phyloP scores from a whole-genome alignment of 345 rosid species.

The Microcos paniculata region DNA sequence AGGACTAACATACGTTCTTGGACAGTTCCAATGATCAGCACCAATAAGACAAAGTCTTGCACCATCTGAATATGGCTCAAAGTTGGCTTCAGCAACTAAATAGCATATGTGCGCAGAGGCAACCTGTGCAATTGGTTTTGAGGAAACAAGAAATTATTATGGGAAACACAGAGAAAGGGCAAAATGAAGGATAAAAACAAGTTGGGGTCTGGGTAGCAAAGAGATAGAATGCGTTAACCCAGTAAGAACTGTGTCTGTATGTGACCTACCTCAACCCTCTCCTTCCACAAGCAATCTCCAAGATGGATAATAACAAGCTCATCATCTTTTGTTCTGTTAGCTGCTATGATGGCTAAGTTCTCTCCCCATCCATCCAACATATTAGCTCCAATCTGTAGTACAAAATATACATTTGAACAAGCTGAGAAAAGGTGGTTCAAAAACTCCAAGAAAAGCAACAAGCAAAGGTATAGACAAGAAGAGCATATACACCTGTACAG shows the following conservation, averaged over 20 bases:
- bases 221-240: neutral
- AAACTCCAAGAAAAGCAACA: constrained; percentile 11
- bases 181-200: neutral
- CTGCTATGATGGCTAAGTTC: constrained; percentile 91
- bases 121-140: constrained; percentile 39
- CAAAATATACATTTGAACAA: constrained; percentile 9
- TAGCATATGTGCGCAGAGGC: constrained; percentile 75
- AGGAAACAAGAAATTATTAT: constrained; percentile 4
- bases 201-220: neutral
- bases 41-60: constrained; percentile 78
- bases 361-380: constrained; percentile 99
- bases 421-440: neutral
- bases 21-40: constrained; percentile 74
- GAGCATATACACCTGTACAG: constrained; percentile 51
- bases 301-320: constrained; percentile 96
- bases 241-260: constrained; percentile 2
- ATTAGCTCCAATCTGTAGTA: constrained; percentile 58
- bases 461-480: neutral
- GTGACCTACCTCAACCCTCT: constrained; percentile 76
- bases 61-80: constrained; percentile 67
- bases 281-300: constrained; percentile 55
- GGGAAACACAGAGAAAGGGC: neutral
- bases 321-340: constrained; percentile 92
- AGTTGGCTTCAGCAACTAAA: constrained; percentile 65
- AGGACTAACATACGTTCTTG: constrained; percentile 70